phyloP scores from a whole-genome alignment of 2,329 filamentous ascomycete species.

The Penicillium sp. region DNA sequence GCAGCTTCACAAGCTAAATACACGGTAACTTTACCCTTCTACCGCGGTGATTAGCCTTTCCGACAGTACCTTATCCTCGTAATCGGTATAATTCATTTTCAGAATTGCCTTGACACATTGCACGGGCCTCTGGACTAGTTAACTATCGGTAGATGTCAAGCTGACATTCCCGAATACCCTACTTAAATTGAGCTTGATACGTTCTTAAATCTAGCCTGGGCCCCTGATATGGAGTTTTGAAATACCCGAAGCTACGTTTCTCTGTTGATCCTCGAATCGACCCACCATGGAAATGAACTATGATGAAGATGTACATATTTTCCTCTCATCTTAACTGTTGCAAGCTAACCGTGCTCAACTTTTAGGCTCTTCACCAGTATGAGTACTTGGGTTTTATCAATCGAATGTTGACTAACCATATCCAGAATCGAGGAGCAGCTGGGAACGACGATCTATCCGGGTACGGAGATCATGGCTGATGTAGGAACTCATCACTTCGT shows the following conservation, averaged over 20 bases:
- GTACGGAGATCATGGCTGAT: conserved; percentile 58
- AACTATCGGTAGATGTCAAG: conserved; percentile 3
- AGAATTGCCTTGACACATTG: background rate
- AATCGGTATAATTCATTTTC: no score
- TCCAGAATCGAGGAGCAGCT: conserved; percentile 49
- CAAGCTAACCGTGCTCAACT: background rate
- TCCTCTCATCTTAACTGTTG: background rate
- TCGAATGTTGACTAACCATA: conserved; percentile 33
- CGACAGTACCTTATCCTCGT: no score
- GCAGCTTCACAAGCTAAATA: no score
- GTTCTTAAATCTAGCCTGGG: background rate
- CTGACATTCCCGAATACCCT: conserved; percentile 6
- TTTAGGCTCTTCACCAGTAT: conserved; percentile 24
- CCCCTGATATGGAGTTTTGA: background rate
- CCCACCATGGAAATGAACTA: conserved; percentile 49
- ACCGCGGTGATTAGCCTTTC: no score
- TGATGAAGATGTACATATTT: conserved; percentile 35
- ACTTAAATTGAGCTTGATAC: background rate
- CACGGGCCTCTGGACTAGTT: background rate
- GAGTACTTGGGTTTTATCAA: background rate
- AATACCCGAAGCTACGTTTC: background rate
- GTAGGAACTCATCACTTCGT: conserved; percentile 61
- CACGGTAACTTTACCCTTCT: background rate
- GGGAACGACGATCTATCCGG: conserved; percentile 51
- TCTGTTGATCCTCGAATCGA: background rate